phyloP scores from a whole-genome alignment of 2,329 filamentous ascomycete species.

The Mycogone perniciosa region DNA sequence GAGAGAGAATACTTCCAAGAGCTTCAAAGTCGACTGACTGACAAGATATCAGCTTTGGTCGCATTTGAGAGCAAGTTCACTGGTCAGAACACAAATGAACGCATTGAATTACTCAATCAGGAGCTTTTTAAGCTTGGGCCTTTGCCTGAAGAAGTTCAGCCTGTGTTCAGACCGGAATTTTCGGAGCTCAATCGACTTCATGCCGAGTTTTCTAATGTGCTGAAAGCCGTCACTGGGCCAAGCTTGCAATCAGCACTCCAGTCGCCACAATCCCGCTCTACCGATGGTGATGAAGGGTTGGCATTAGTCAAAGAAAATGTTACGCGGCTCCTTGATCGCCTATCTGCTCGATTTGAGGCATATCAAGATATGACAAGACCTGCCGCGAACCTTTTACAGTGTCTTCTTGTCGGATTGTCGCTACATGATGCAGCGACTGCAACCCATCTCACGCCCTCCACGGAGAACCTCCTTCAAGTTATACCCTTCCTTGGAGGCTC shows the following conservation, averaged over 20 bases:
- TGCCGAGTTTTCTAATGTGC: slow-evolving; percentile 72
- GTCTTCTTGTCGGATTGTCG: slow-evolving; percentile 68
- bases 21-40: slow-evolving; percentile 48
- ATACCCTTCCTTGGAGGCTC: slow-evolving; percentile 53
- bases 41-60: slow-evolving; percentile 54
- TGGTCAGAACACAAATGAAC: slow-evolving; percentile 60
- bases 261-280: not conserved
- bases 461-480: slow-evolving; percentile 35
- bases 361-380: slow-evolving; percentile 84
- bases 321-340: slow-evolving; percentile 61
- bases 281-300: slow-evolving; percentile 32
- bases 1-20: slow-evolving; percentile 54
- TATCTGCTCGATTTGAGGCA: slow-evolving; percentile 63
- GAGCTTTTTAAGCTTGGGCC: slow-evolving; percentile 60
- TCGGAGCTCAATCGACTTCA: slow-evolving; percentile 69
- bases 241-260: slow-evolving; percentile 34
- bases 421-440: slow-evolving; percentile 43
- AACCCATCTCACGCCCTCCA: slow-evolving; percentile 33
- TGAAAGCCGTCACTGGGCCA: slow-evolving; percentile 55
- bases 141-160: slow-evolving; percentile 55
- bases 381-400: slow-evolving; percentile 70
- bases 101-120: slow-evolving; percentile 55
- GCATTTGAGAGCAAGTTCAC: slow-evolving; percentile 62
- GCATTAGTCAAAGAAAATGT: slow-evolving; percentile 51
- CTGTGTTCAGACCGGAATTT: slow-evolving; percentile 63